Conservation (phyloP, 192 early-diverging fungal genomes). For the Rhizoclosmatium globosum region DNA sequence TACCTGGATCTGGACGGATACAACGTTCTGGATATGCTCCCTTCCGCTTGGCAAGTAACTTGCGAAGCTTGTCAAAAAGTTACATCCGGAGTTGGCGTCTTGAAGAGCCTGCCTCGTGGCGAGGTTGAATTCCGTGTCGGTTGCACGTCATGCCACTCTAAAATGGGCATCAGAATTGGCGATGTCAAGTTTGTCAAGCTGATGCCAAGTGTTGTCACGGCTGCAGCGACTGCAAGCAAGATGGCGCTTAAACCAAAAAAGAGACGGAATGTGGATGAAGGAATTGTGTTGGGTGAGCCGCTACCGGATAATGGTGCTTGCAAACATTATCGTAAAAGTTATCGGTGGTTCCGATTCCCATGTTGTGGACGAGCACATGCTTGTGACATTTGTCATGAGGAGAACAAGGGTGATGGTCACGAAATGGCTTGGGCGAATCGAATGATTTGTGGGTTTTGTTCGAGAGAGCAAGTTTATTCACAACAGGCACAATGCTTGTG, state of each 20-base stretch:
- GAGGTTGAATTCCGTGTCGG: slow-evolving; percentile 27
- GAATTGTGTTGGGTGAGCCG: slow-evolving; percentile 77
- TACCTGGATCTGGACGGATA: slow-evolving; percentile 79
- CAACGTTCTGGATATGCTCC: slow-evolving; percentile 74
- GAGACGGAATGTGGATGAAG: slow-evolving; percentile 57
- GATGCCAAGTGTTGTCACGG: slow-evolving; percentile 18
- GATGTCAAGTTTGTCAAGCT: slow-evolving; percentile 66
- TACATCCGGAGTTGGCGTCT: slow-evolving; percentile 29
- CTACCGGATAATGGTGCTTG: slow-evolving; percentile 83
- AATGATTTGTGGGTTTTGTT: slow-evolving; percentile 88
- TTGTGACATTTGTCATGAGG: slow-evolving; percentile 88
- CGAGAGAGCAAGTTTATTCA: slow-evolving; percentile 75
- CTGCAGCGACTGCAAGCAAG: background rate
- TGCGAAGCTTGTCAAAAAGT: slow-evolving; percentile 73
- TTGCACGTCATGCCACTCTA: slow-evolving; percentile 10
- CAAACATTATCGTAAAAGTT: slow-evolving; percentile 85
- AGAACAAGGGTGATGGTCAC: slow-evolving; percentile 69
- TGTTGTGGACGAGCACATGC: slow-evolving; percentile 80
- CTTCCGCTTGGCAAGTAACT: slow-evolving; percentile 71
- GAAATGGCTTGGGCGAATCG: slow-evolving; percentile 72
- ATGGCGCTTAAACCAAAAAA: slow-evolving; percentile 58
- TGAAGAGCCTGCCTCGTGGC: slow-evolving; percentile 41
- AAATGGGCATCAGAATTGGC: slow-evolving; percentile 38
- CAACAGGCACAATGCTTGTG: slow-evolving; percentile 64
- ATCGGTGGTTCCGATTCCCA: slow-evolving; percentile 92